Base-by-base conservation (phyloP, 108 stramenopile genomes). In the Cyclotella choctawhatcheeana region DNA sequence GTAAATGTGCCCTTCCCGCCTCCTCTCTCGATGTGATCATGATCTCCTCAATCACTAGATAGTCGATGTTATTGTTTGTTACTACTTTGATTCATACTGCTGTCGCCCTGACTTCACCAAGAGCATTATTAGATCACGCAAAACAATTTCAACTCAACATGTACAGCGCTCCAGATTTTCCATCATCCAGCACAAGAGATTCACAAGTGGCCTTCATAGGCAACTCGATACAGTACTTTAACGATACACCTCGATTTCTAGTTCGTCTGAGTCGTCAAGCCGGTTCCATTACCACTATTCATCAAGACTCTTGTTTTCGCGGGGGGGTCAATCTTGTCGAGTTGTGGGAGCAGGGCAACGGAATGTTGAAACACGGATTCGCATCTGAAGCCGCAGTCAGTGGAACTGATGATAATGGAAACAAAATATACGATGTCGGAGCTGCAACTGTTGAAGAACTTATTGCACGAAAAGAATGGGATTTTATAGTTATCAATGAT, bases 401-500 rank as follows among this genome's bases (percentile, higher is more conserved):
- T 2, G 51, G 30, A 13, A 48, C n/a, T 1, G 45, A 61, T 3
- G 44, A 31, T 21, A 32, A 64, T 13, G 58, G 70, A 17, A 29
- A 45, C 18, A 68, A 85, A 25, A 47, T 68, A 1, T 88, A 88
- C 62, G 89, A 90, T 67, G 79, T 90, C 55, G 92, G 92, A 45
- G 45, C 84, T 31, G 81, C 88, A 12, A 88, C 85, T 34, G 88
- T 90, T 6, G 31, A 73, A 56, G 68, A 58, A 8, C 65, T 93
- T 29, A 26, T 93, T 24, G 22, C 21, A 7, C 26, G 32, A 54
- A 37, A 56, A 14, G 44, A 27, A 7, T 87, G 81, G 85, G 87
- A 94, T 64, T 85, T 84, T 68, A 68, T 91, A 0, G 66, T 94
- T 10, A 74, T 94, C 64, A 94, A 94, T 54, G 93, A 94, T 68